Evolutionary conservation across 2,329 filamentous ascomycete genomes (phyloP).

Genomic region (Xylariaceae sp.): DNA sequence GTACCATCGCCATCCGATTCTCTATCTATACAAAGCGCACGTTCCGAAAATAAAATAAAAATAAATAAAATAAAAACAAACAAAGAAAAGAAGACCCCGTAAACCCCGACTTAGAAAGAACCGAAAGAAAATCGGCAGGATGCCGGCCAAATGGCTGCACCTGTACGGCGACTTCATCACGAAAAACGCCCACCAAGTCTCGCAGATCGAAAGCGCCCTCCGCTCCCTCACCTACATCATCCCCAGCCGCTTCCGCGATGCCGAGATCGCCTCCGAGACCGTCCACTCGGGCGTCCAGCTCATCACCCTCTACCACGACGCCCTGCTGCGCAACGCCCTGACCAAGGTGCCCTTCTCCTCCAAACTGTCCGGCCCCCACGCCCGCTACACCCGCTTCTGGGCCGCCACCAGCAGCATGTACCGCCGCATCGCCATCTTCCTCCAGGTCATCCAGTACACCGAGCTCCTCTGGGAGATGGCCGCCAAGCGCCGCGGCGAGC

Average conservation of each 20-base stretch:
- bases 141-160: slow-evolving; percentile 61
- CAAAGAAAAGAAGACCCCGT: not conserved
- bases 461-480: slow-evolving; percentile 96
- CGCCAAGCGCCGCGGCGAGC: slow-evolving; percentile 76
- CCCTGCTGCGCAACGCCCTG: slow-evolving; percentile 64
- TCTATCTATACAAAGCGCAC: not conserved
- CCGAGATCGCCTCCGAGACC: slow-evolving; percentile 90
- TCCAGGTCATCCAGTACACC: slow-evolving; percentile 91
- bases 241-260: slow-evolving; percentile 83
- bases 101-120: slow-evolving; percentile 10
- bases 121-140: slow-evolving; percentile 42
- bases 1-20: not conserved
- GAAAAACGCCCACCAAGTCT: slow-evolving; percentile 88
- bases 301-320: slow-evolving; percentile 91
- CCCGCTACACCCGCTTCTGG: slow-evolving; percentile 65
- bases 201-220: slow-evolving; percentile 89
- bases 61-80: too few relatives aligned
- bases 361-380: slow-evolving; percentile 52
- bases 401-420: slow-evolving; percentile 63
- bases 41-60: not conserved
- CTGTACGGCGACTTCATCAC: slow-evolving; percentile 88
- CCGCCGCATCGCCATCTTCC: slow-evolving; percentile 69
- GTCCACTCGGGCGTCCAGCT: slow-evolving; percentile 85
- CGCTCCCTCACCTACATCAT: slow-evolving; percentile 94
- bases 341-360: slow-evolving; percentile 55